Percentiles rank a stretch among this genome's conserved stretches.
Conservation (phyloP, 2,329 filamentous ascomycete species). For the Reticulascus tulasneorum region DNA sequence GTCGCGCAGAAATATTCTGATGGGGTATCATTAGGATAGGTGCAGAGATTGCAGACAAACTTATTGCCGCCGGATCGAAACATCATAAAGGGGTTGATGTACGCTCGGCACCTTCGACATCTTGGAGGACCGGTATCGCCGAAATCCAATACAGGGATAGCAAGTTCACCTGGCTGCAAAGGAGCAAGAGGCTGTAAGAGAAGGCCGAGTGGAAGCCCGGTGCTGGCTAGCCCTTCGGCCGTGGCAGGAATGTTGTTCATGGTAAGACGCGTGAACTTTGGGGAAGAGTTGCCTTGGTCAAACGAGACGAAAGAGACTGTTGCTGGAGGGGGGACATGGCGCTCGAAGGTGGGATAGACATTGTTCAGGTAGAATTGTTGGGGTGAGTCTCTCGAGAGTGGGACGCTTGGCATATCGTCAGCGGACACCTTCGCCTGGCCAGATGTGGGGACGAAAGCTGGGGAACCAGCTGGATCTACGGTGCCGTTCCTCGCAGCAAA, state of each 20-base stretch:
- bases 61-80: constrained; percentile 93
- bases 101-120: constrained; percentile 88
- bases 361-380: constrained; percentile 83
- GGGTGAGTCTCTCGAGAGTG: constrained; percentile 74
- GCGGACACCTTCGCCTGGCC: constrained; percentile 77
- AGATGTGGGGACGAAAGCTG: constrained; percentile 52
- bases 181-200: constrained; percentile 83
- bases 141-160: constrained; percentile 92
- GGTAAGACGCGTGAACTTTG: constrained; percentile 86
- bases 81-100: constrained; percentile 99
- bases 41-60: constrained; percentile 97
- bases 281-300: constrained; percentile 94
- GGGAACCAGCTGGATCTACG: constrained; percentile 27
- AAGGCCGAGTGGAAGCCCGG: constrained; percentile 80
- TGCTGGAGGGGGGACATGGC: constrained; percentile 84
- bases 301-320: constrained; percentile 86
- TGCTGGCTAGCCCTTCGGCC: constrained; percentile 73
- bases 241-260: constrained; percentile 89
- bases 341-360: constrained; percentile 93
- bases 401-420: constrained; percentile 90
- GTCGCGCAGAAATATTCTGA: constrained; percentile 91
- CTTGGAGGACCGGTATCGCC: constrained; percentile 85
- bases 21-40: constrained; percentile 90
- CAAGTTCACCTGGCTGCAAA: constrained; percentile 76
- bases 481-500: constrained; percentile 28